Evolutionary conservation across 83 land plant species (phyloP).

Genomic region (Diphasiastrum complanatum): DNA sequence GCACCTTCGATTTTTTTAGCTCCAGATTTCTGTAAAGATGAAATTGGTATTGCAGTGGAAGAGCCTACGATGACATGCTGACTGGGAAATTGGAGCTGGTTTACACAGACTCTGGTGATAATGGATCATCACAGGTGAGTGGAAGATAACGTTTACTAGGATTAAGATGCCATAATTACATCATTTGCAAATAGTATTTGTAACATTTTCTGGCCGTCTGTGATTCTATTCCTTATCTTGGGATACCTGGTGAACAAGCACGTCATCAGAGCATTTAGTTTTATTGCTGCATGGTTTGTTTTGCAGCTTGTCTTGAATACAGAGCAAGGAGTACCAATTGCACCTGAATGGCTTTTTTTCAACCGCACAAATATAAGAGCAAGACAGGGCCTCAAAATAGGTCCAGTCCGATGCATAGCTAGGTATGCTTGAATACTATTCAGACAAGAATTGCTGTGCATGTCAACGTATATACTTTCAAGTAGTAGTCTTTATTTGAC

Average conservation of each 20-base stretch:
- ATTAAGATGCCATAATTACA: too few species aligned
- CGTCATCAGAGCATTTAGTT: too few species aligned
- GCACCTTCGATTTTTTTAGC: too few species aligned
- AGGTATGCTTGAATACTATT: slow-evolving; percentile 39
- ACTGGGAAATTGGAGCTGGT: slow-evolving; percentile 79
- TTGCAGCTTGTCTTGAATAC: slow-evolving; percentile 80
- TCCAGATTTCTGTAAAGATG: too few species aligned
- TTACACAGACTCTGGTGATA: slow-evolving; percentile 82
- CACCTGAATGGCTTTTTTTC: slow-evolving; percentile 84
- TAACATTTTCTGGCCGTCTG: too few species aligned
- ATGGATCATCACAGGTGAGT: slow-evolving; percentile 86
- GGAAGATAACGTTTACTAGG: background rate
- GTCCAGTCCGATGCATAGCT: slow-evolving; percentile 60
- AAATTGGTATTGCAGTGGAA: slow-evolving; percentile 86
- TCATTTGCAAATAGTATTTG: too few species aligned
- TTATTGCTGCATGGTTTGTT: background rate
- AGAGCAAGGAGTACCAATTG: slow-evolving; percentile 89
- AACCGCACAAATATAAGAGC: slow-evolving; percentile 76
- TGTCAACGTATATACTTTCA: too few species aligned
- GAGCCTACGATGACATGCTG: slow-evolving; percentile 79
- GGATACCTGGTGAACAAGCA: too few species aligned
- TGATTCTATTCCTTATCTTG: too few species aligned
- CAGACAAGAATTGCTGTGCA: background rate
- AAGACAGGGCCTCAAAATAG: slow-evolving; percentile 63
- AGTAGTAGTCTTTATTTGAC: too few species aligned